phyloP scores from a whole-genome alignment of 2,329 filamentous ascomycete species.

The Claviceps digitariae region DNA sequence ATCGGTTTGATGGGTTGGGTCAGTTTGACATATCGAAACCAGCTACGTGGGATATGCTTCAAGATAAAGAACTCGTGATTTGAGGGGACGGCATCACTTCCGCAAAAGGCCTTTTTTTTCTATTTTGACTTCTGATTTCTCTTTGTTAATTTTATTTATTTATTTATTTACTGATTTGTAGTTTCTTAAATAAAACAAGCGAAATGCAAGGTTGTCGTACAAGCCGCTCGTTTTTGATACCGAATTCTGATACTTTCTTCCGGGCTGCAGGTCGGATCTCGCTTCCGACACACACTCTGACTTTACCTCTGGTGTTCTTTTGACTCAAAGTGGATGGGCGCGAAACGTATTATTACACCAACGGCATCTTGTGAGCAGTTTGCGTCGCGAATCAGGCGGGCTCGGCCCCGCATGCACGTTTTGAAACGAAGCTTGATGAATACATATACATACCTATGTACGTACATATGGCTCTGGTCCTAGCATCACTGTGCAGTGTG shows the following conservation, averaged over 20 bases:
- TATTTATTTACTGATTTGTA: neutral
- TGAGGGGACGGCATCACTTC: neutral
- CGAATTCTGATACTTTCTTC: neutral
- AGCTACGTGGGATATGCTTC: conserved; percentile 6
- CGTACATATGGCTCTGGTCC: too few relatives aligned
- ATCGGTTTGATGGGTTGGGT: conserved; percentile 6
- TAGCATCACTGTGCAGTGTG: neutral
- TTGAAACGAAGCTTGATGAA: neutral
- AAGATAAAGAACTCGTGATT: conserved; percentile 1
- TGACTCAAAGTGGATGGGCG: too few relatives aligned
- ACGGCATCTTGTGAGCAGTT: neutral
- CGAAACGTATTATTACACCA: neutral
- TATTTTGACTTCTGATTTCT: neutral
- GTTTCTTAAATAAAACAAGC: too few relatives aligned
- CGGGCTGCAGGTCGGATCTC: neutral
- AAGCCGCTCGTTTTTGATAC: neutral
- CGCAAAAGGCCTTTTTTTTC: neutral
- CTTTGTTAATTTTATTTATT: neutral
- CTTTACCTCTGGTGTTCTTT: too few relatives aligned
- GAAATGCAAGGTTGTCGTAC: too few relatives aligned
- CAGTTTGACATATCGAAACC: conserved; percentile 3
- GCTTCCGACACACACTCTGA: neutral
- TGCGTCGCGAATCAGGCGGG: neutral
- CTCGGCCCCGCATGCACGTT: neutral
- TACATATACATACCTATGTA: too few relatives aligned